A percentile compares a stretch with the other conserved stretches of the same genome.
phyloP scores from a whole-genome alignment of 768 basidiomycete species.

The Boletus coccyginus region DNA sequence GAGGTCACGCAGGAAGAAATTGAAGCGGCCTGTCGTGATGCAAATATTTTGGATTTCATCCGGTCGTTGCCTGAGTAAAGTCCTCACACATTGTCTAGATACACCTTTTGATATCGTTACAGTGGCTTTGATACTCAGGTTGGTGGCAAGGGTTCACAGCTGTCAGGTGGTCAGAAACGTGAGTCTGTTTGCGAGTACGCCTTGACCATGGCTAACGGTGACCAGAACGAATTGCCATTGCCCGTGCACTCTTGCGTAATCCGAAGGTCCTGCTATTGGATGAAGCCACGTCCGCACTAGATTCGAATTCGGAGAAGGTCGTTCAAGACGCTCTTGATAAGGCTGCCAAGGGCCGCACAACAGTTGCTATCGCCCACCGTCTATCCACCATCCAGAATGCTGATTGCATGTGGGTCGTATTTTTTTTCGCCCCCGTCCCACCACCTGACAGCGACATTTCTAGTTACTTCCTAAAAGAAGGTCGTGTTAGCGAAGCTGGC shows the following conservation, averaged over 20 bases:
- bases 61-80: constrained; percentile 75
- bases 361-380: constrained; percentile 93
- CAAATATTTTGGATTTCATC: constrained; percentile 92
- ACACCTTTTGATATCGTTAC: constrained; percentile 9
- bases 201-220: neutral
- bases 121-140: constrained; percentile 91
- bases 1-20: constrained; percentile 88
- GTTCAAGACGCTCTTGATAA: constrained; percentile 93
- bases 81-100: constrained; percentile 6
- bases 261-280: constrained; percentile 86
- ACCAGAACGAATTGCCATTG: constrained; percentile 73
- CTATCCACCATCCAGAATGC: constrained; percentile 92
- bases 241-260: constrained; percentile 86
- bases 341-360: constrained; percentile 90
- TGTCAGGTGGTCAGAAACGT: constrained; percentile 90
- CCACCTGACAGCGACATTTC: neutral
- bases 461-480: constrained; percentile 89
- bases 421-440: neutral
- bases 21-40: constrained; percentile 78
- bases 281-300: constrained; percentile 89
- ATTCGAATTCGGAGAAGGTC: constrained; percentile 89
- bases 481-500: constrained; percentile 79
- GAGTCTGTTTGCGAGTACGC: constrained; percentile 21
- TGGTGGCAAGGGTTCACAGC: constrained; percentile 85
- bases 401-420: constrained; percentile 67